These are phyloP conservation scores for Neurospora sp. DNA, from an alignment of 495 filamentous ascomycete species.

Conservation along the genomic window DNA sequence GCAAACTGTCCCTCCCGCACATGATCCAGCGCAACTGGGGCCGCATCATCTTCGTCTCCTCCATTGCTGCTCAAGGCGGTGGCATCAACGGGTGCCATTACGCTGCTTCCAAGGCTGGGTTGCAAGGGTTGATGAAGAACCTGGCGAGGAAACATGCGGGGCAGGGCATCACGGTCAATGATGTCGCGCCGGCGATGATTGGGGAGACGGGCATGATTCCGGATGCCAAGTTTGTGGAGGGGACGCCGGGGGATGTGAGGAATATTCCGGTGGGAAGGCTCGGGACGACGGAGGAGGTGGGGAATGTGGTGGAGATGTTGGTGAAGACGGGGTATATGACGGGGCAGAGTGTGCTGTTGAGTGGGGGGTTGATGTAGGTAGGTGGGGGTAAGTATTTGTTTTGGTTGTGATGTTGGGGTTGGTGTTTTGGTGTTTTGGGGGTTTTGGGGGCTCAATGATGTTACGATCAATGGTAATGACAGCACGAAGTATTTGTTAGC, in stretches of 20 bases:
- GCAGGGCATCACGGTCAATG: conserved; percentile 62
- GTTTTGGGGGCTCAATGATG: background rate
- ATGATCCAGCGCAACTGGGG: conserved; percentile 58
- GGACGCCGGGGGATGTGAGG: conserved; percentile 38
- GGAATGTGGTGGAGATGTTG: conserved; percentile 58
- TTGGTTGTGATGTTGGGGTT: background rate
- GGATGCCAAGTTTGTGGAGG: conserved; percentile 39
- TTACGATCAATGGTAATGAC: background rate
- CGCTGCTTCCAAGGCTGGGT: conserved; percentile 52
- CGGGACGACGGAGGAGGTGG: conserved; percentile 57
- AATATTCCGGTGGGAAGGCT: conserved; percentile 51
- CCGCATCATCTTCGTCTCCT: conserved; percentile 57
- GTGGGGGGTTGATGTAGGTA: conserved; percentile 40
- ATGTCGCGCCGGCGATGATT: conserved; percentile 68
- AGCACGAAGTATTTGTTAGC: no score
- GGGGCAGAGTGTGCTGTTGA: conserved; percentile 48
- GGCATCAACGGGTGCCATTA: conserved; percentile 65
- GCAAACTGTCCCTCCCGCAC: conserved; percentile 52
- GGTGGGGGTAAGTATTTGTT: background rate
- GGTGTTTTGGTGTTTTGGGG: background rate
- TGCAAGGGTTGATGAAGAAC: conserved; percentile 58
- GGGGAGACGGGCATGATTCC: conserved; percentile 59
- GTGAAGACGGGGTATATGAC: conserved; percentile 63
- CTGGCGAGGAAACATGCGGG: conserved; percentile 51
- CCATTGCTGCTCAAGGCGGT: conserved; percentile 55